Base-by-base conservation (phyloP, 2,329 filamentous ascomycete species). In the Pezicula carpinea region DNA sequence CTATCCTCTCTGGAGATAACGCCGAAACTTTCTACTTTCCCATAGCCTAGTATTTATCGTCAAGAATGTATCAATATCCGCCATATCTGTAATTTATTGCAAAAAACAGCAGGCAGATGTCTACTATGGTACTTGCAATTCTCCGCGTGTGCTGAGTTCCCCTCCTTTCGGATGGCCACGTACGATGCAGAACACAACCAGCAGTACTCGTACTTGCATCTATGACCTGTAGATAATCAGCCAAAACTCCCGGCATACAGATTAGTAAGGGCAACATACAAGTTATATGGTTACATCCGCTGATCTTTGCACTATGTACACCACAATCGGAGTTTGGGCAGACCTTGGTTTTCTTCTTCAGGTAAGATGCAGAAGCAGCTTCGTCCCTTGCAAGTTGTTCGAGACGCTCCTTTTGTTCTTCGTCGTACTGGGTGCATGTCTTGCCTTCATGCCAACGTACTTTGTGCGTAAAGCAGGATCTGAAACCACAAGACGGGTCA, bases 381-480 rank as follows among this genome's bases (percentile, higher is more conserved):
- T 21, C 38, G 7, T 26, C 4, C 11, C 6, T 6, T 8, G 23
- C 23, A 26, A 26, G 23, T 22, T 39, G 11, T 22, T 3, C 38
- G 6, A n/a, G 6, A 10, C 18, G 38, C 15, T 35, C 33, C n/a
- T 10, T 35, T 15, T 35, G 33, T 15, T 34, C 6, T 1, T 3
- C 26, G 39, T 74, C 69, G 33, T 71, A 75, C 50, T 75, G 66
- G 0, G 64, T 63, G 44, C 73, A 75, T 0, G 65, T 66, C 4
- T 71, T 46, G 6, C 60, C 65, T 14, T 65, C 55, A 44, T 74
- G 72, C 71, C 71, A 75, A 0, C 63, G 54, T 3, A 68, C 59
- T 8, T 60, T 61, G 51, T 75, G 72, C 0, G 59, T 61, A 47
- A 69, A 71, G 54, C 73, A 76, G 2, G 68, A 70, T 10, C 66